These are phyloP conservation scores for Plasmodium inui DNA, from an alignment of 169 alveolate genomes.

Conservation along the genomic window DNA sequence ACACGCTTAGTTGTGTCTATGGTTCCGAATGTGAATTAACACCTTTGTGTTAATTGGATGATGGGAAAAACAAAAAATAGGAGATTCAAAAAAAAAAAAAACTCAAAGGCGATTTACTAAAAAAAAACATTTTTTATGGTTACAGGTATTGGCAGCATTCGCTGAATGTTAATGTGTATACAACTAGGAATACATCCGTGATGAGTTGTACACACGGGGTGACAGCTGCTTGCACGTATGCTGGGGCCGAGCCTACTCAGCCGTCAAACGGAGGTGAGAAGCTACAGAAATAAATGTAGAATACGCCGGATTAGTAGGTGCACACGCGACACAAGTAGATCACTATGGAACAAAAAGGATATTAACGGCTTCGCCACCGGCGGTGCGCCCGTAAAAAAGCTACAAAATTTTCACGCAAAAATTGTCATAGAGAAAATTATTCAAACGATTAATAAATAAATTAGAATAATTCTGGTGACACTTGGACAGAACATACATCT, in stretches of 20 bases:
- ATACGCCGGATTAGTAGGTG: background rate
- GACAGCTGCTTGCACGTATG: background rate
- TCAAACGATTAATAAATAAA: constrained; percentile 18
- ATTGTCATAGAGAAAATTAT: constrained; percentile 8
- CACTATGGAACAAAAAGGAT: background rate
- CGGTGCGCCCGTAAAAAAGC: too few species aligned
- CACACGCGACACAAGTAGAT: background rate
- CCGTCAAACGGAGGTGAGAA: background rate
- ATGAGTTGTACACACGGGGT: background rate
- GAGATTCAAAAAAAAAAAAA: background rate
- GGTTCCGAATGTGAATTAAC: background rate
- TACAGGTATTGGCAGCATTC: background rate
- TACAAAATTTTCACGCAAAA: constrained; percentile 20
- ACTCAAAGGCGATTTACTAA: background rate
- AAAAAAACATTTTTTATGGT: background rate
- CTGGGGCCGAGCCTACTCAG: background rate
- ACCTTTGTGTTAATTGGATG: background rate
- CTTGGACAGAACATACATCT: constrained; percentile 15
- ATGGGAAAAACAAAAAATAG: background rate
- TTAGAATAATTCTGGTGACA: constrained; percentile 1
- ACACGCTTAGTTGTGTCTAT: background rate
- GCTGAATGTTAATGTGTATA: background rate
- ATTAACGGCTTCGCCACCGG: background rate
- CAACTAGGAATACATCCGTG: background rate
- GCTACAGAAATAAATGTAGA: background rate